Evolutionary conservation across 2,329 filamentous ascomycete species (phyloP).

Genomic region (Furcasterigmium sp.): DNA sequence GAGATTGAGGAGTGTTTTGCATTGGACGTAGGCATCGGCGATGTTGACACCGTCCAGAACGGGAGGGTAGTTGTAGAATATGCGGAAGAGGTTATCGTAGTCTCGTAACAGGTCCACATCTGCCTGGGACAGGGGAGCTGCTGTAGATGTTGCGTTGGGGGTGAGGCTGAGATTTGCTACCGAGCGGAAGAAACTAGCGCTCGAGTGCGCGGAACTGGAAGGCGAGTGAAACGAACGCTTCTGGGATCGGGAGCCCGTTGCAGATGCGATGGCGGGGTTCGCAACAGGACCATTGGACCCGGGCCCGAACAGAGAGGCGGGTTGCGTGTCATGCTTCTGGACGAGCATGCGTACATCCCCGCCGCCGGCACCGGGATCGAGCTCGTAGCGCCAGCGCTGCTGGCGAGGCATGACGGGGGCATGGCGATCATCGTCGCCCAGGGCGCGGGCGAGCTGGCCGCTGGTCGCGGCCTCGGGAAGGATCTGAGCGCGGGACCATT

Average conservation of each 20-base stretch:
- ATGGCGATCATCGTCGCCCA: conserved; percentile 25
- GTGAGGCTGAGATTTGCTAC: conserved; percentile 69
- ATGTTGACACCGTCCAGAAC: conserved; percentile 81
- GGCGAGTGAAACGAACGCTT: conserved; percentile 57
- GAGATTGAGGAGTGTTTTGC: conserved; percentile 79
- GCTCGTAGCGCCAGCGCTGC: conserved; percentile 76
- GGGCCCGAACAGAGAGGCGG: conserved; percentile 50
- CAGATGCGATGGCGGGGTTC: conserved; percentile 2
- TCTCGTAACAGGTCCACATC: conserved; percentile 78
- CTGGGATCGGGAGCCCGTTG: conserved; percentile 36
- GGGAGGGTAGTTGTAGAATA: conserved; percentile 92
- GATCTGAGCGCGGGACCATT: conserved; percentile 57
- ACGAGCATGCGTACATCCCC: conserved; percentile 84
- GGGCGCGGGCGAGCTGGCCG: background rate
- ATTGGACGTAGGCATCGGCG: conserved; percentile 87
- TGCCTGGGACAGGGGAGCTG: conserved; percentile 42
- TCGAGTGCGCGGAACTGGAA: conserved; percentile 36
- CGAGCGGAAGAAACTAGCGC: conserved; percentile 71
- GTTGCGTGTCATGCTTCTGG: conserved; percentile 51
- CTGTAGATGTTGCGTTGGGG: conserved; percentile 29
- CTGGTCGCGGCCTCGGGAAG: conserved; percentile 22
- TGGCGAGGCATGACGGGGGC: conserved; percentile 28
- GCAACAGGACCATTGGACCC: background rate
- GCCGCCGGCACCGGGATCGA: conserved; percentile 68
- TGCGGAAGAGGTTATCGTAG: conserved; percentile 92